phyloP scores from a whole-genome alignment of 2,329 filamentous ascomycete species.

The Trichoderma koningii region DNA sequence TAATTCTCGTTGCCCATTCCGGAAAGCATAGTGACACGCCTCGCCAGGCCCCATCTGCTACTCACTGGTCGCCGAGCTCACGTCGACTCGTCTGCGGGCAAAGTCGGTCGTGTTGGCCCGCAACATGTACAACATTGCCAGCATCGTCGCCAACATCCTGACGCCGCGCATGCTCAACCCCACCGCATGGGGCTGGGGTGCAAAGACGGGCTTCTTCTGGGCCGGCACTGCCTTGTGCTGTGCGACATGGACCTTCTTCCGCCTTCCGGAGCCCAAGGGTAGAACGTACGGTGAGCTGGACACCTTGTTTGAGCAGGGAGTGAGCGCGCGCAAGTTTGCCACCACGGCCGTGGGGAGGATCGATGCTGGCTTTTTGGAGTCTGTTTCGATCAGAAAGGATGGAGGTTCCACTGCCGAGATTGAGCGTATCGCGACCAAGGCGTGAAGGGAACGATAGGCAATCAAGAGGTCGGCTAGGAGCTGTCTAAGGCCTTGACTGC shows the following conservation, averaged over 20 bases:
- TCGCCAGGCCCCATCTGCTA: conserved; percentile 65
- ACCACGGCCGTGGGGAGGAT: conserved; percentile 37
- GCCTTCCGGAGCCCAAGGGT: conserved; percentile 56
- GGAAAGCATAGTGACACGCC: not conserved
- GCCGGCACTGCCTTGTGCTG: conserved; percentile 48
- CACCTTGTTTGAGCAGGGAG: conserved; percentile 51
- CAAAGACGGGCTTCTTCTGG: conserved; percentile 52
- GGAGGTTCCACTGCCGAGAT: conserved; percentile 30
- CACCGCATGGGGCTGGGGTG: conserved; percentile 50
- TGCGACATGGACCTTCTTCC: conserved; percentile 54
- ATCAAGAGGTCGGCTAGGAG: too few species aligned
- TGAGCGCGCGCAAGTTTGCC: conserved; percentile 48
- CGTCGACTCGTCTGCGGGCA: conserved; percentile 49
- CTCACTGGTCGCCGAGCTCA: conserved; percentile 67
- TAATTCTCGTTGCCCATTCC: too few species aligned
- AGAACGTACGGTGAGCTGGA: conserved; percentile 59
- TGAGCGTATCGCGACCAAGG: conserved; percentile 6
- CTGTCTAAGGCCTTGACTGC: not conserved
- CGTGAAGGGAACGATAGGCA: not conserved
- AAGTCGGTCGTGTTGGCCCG: conserved; percentile 51
- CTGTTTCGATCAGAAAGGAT: conserved; percentile 32
- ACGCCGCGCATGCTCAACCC: conserved; percentile 53
- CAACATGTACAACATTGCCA: conserved; percentile 51
- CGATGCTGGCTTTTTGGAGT: conserved; percentile 30
- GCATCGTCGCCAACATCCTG: conserved; percentile 50